Conservation (phyloP, 768 basidiomycete genomes). For the Collybiopsis confluens region DNA sequence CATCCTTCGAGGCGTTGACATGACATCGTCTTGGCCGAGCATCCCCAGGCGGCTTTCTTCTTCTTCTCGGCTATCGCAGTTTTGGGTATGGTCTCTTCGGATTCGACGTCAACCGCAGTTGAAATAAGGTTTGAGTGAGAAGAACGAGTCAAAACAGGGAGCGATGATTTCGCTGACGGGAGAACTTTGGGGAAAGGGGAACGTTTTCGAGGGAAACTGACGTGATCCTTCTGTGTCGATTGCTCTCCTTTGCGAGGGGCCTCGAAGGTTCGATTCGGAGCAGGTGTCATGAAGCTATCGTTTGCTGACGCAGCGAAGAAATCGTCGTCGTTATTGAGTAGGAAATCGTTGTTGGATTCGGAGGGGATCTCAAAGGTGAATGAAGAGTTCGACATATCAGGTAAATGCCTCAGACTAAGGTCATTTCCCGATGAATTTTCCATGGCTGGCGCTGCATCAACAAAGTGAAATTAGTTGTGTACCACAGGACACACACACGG, state of each 20-base stretch:
- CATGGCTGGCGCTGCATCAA: conserved; percentile 9
- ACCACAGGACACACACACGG: too few relatives aligned
- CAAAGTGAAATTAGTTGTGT: too few relatives aligned
- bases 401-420: conserved; percentile 49
- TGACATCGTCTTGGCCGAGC: background rate
- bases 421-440: conserved; percentile 30
- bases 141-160: background rate
- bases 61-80: background rate
- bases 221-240: conserved; percentile 26
- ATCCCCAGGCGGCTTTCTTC: background rate
- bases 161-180: conserved; percentile 12
- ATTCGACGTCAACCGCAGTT: background rate
- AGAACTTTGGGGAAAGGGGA: conserved; percentile 16
- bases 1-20: conserved; percentile 6
- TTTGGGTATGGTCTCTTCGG: background rate
- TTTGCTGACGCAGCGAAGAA: conserved; percentile 41
- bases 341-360: conserved; percentile 41
- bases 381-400: conserved; percentile 48
- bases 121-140: background rate
- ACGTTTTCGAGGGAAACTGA: conserved; percentile 9
- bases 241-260: conserved; percentile 35
- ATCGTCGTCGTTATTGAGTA: conserved; percentile 42
- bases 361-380: conserved; percentile 56
- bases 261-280: conserved; percentile 20
- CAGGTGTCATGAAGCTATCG: conserved; percentile 33